Conservation (phyloP, 768 basidiomycete genomes). For the Tylopilus subfusipes region DNA sequence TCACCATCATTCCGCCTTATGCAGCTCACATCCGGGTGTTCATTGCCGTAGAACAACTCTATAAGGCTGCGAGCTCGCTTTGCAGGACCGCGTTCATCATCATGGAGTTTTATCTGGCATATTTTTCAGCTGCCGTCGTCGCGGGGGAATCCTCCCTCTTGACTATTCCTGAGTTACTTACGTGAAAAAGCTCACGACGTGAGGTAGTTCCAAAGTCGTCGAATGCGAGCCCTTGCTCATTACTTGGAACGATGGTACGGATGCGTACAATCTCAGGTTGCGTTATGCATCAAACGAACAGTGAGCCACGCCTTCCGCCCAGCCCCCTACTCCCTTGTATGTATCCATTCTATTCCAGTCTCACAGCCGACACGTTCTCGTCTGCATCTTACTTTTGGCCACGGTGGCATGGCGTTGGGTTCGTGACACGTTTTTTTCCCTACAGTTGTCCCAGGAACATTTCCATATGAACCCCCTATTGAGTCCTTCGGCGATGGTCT, state of each 20-base stretch:
- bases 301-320: background rate
- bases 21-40: background rate
- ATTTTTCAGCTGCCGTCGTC: background rate
- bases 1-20: background rate
- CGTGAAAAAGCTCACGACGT: background rate
- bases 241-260: background rate
- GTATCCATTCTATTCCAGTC: constrained; percentile 19
- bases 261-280: background rate
- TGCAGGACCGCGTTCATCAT: background rate
- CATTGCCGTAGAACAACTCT: background rate
- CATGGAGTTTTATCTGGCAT: background rate
- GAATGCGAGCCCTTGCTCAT: background rate
- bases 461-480: background rate
- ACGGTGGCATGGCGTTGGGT: no score
- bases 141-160: background rate
- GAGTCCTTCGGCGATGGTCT: background rate
- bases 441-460: background rate
- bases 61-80: background rate
- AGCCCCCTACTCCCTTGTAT: constrained; percentile 53
- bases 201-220: background rate
- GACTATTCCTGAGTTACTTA: background rate
- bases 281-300: no score
- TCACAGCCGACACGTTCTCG: constrained; percentile 4
- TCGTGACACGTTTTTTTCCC: background rate
- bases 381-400: constrained; percentile 21